Conservation (phyloP, 345 rosid species). For the Durio zibethinus region DNA sequence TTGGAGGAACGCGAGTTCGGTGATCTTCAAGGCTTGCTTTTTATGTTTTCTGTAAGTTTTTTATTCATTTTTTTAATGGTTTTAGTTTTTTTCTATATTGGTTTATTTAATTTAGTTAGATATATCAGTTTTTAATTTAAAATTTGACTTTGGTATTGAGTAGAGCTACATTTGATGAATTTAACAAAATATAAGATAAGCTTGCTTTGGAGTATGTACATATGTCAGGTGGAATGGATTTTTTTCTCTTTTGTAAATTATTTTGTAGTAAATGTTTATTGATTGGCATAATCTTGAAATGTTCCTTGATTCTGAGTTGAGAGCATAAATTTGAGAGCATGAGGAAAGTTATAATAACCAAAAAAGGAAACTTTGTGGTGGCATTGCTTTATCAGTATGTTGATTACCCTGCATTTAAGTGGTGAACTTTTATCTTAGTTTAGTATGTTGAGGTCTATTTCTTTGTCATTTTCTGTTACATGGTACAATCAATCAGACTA, state of each 20-base stretch:
- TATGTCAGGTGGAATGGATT: neutral
- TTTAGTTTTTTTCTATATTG: neutral
- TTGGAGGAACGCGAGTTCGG: slow-evolving; percentile 66
- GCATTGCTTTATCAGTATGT: neutral
- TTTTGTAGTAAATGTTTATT: neutral
- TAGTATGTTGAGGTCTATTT: neutral
- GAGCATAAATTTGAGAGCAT: neutral
- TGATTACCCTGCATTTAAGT: neutral
- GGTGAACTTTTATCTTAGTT: neutral
- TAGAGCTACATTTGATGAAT: neutral
- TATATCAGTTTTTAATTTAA: neutral
- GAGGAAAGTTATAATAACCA: neutral
- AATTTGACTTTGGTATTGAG: neutral
- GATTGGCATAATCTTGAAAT: neutral
- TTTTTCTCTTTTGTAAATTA: too few species aligned
- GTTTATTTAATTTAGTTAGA: neutral
- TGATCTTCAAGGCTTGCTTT: slow-evolving; percentile 79
- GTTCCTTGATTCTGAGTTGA: slow-evolving; percentile 3
- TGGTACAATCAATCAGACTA: neutral
- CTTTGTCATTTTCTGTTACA: neutral
- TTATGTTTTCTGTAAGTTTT: slow-evolving; percentile 83
- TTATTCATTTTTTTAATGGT: neutral
- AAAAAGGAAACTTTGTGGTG: neutral
- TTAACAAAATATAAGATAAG: neutral
- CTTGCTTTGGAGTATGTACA: neutral